Base-by-base conservation (phyloP, 176 grass and related monocot genomes). In the Echinochloa phyllopogon region DNA sequence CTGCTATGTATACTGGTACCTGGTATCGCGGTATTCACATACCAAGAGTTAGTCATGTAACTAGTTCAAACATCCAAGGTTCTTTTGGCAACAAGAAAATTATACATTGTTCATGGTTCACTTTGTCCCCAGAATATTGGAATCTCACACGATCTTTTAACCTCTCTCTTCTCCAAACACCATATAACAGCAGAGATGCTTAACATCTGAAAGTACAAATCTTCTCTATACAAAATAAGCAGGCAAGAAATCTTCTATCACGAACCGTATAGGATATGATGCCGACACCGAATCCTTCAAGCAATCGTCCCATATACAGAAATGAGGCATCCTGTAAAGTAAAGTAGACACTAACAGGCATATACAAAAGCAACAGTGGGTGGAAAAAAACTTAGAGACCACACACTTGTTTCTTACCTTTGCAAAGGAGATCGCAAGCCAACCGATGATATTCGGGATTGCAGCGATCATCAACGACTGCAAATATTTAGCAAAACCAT, bases 1-100 rank as follows among this genome's bases (percentile, higher is more conserved):
- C 96, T 44, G 96, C 91, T 78, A 95, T 98, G 77, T 98, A 98
- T 37, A 98, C 96, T 75, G 96, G 96, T 56, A 98, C 93, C 93
- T 98, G 70, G 74, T 69, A 89, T 8, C 24, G 87, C 69, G 75
- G 11, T 72, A 58, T 47, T 71, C 3, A 37, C 40, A 66, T 4
- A 72, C 56, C 21, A 86, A 56, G 25, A 86, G 15, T 3, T 15
- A 56, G 37, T 48, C 3, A 23, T 71, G 65, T 24, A 71, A 81
- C 7, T 51, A 71, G 27, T 44, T 37, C 68, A 64, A 71, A 15
- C 9, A 29, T 84, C 12, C 59, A 87, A 65, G 12, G 25, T 53
- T 88, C 8, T 44, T 64, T 25, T 38, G 20, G 10, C 10, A 44
- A 38, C 44, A 65, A 74, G 36, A 16, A 72, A 74, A 65, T 47